Percentiles rank a stretch among this genome's conserved stretches.
Conservation (phyloP, 129 eudicot species). For the Arctium minus region DNA sequence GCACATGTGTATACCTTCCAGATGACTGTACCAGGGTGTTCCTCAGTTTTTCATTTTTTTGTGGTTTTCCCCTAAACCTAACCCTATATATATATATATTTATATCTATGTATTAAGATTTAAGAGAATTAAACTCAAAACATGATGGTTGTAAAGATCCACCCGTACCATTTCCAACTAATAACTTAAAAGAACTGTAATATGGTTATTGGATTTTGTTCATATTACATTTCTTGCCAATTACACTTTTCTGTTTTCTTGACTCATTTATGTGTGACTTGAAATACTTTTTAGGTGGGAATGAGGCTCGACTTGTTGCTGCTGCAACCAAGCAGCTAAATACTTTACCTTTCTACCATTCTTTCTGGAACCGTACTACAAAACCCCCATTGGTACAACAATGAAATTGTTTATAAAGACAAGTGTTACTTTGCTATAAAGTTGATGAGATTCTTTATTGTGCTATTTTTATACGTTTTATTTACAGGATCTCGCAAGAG, state of each 20-base stretch:
- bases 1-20: too few species aligned
- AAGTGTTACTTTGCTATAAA: neutral
- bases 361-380: conserved; percentile 95
- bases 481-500: conserved; percentile 79
- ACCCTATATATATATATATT: too few species aligned
- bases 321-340: conserved; percentile 87
- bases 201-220: neutral
- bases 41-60: too few species aligned
- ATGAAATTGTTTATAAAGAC: neutral
- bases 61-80: too few species aligned
- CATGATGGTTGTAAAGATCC: too few species aligned
- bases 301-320: conserved; percentile 74
- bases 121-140: too few species aligned
- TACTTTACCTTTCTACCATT: conserved; percentile 90
- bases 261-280: neutral
- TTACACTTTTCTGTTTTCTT: neutral
- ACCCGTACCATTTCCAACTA: too few species aligned
- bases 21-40: too few species aligned
- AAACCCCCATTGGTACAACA: conserved; percentile 74
- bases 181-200: neutral
- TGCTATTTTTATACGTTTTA: neutral
- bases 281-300: conserved; percentile 61
- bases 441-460: conserved; percentile 7
- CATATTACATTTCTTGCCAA: neutral
- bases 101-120: neutral